phyloP scores from a whole-genome alignment of 805 yeast species.

The Priceomyces castillae region DNA sequence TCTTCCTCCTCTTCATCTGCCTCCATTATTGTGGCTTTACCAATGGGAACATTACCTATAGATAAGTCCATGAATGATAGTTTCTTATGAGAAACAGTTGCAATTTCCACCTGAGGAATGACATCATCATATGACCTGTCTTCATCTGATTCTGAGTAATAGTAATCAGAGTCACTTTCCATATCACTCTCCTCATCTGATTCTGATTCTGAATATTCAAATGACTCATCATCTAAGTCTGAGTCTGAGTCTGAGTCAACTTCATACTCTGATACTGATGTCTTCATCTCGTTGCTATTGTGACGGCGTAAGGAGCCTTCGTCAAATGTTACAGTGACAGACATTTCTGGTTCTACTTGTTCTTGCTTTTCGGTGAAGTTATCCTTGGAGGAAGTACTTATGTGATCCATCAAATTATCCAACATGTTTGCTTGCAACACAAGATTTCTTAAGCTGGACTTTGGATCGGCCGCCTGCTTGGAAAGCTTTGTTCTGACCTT shows the following conservation, averaged over 20 bases:
- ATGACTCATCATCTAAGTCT: conserved; percentile 24
- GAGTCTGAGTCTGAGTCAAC: conserved; percentile 28
- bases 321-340: conserved; percentile 10
- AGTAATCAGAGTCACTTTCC: conserved; percentile 16
- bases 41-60: not conserved
- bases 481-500: conserved; percentile 64
- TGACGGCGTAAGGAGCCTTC: conserved; percentile 10
- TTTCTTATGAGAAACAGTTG: conserved; percentile 10
- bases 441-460: conserved; percentile 54
- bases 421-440: conserved; percentile 72
- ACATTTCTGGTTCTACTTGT: conserved; percentile 9
- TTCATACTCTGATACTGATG: conserved; percentile 40
- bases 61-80: conserved; percentile 20
- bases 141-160: conserved; percentile 5
- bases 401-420: conserved; percentile 58
- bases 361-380: conserved; percentile 18
- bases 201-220: conserved; percentile 11
- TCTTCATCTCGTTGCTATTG: conserved; percentile 21
- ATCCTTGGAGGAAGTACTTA: conserved; percentile 16
- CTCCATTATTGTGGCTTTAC: conserved; percentile 9
- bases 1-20: conserved; percentile 13
- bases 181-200: conserved; percentile 18
- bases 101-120: not conserved
- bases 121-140: conserved; percentile 2
- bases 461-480: conserved; percentile 56